These are phyloP conservation scores for Leptodermis oblonga DNA, from an alignment of 257 asterid genomes.

Conservation along the genomic window DNA sequence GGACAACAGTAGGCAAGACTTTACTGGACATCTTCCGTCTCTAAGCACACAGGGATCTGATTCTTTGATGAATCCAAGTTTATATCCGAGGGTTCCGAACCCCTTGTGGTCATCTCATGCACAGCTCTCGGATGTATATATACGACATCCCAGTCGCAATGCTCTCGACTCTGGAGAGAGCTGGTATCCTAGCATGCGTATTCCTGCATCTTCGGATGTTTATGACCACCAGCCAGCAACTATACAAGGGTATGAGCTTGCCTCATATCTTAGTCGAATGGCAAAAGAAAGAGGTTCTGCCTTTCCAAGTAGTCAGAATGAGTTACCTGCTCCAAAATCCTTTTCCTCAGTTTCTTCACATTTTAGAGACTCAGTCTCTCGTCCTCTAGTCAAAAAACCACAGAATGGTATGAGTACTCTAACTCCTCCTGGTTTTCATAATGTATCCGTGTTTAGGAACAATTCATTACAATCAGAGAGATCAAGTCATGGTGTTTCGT, in stretches of 20 bases:
- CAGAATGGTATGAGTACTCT: slow-evolving; percentile 49
- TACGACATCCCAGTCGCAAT: slow-evolving; percentile 38
- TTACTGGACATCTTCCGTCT: slow-evolving; percentile 47
- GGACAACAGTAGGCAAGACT: slow-evolving; percentile 47
- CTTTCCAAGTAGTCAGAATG: slow-evolving; percentile 29
- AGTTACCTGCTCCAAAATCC: slow-evolving; percentile 33
- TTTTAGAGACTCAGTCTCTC: slow-evolving; percentile 40
- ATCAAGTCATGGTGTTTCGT: slow-evolving; percentile 35
- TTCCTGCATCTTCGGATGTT: slow-evolving; percentile 62
- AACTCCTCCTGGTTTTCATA: slow-evolving; percentile 91
- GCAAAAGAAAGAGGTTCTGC: slow-evolving; percentile 35
- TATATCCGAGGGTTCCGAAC: slow-evolving; percentile 31
- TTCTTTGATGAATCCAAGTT: slow-evolving; percentile 38
- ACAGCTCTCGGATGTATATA: slow-evolving; percentile 44
- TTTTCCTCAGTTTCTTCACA: slow-evolving; percentile 35
- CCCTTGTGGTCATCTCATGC: slow-evolving; percentile 41
- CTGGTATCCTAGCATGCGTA: slow-evolving; percentile 72
- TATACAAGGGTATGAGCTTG: slow-evolving; percentile 66
- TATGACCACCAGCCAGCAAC: slow-evolving; percentile 85
- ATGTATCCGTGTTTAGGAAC: slow-evolving; percentile 66
- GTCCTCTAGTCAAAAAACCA: slow-evolving; percentile 48
- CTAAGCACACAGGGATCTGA: slow-evolving; percentile 54
- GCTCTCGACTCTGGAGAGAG: slow-evolving; percentile 61
- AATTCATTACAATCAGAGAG: slow-evolving; percentile 60
- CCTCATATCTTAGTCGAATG: slow-evolving; percentile 40